Evolutionary conservation across 768 basidiomycete species (phyloP).

Genomic region (Rhizopogon roseolus): DNA sequence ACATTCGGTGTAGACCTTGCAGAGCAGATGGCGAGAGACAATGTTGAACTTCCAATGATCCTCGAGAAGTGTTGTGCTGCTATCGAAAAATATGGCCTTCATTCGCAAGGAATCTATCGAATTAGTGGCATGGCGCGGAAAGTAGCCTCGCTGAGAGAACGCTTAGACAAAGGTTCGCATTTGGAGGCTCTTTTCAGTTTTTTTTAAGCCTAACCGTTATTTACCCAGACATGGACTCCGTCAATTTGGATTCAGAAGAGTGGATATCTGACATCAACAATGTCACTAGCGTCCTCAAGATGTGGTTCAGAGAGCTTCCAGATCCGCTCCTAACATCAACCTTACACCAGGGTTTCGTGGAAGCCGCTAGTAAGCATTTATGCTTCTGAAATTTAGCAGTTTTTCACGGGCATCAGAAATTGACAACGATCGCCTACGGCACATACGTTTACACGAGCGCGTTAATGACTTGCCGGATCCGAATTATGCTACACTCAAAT

Average conservation of each 20-base stretch:
- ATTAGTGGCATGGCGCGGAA: slow-evolving; percentile 89
- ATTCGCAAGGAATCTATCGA: slow-evolving; percentile 87
- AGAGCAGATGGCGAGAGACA: slow-evolving; percentile 91
- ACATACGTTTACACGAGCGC: slow-evolving; percentile 93
- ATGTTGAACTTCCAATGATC: slow-evolving; percentile 82
- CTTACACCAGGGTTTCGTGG: slow-evolving; percentile 90
- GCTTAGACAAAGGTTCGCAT: slow-evolving; percentile 74
- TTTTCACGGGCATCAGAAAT: slow-evolving; percentile 46
- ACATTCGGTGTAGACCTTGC: slow-evolving; percentile 92
- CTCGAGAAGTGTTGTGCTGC: slow-evolving; percentile 86
- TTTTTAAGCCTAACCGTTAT: slow-evolving; percentile 16
- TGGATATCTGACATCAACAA: slow-evolving; percentile 96
- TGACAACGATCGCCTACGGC: slow-evolving; percentile 91
- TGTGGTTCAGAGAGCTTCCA: slow-evolving; percentile 95
- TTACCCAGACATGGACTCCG: slow-evolving; percentile 69
- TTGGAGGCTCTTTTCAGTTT: neutral
- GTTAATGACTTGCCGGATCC: slow-evolving; percentile 98
- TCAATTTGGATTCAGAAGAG: slow-evolving; percentile 84
- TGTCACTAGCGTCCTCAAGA: slow-evolving; percentile 88
- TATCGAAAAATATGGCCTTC: slow-evolving; percentile 86
- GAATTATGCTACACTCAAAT: slow-evolving; percentile 98
- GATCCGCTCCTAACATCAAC: slow-evolving; percentile 83
- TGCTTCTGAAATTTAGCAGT: neutral
- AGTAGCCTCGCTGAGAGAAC: slow-evolving; percentile 75
- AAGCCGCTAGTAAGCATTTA: slow-evolving; percentile 77